Conservation (phyloP, 2,329 filamentous ascomycete genomes). For the Exutisphaerella laricina region DNA sequence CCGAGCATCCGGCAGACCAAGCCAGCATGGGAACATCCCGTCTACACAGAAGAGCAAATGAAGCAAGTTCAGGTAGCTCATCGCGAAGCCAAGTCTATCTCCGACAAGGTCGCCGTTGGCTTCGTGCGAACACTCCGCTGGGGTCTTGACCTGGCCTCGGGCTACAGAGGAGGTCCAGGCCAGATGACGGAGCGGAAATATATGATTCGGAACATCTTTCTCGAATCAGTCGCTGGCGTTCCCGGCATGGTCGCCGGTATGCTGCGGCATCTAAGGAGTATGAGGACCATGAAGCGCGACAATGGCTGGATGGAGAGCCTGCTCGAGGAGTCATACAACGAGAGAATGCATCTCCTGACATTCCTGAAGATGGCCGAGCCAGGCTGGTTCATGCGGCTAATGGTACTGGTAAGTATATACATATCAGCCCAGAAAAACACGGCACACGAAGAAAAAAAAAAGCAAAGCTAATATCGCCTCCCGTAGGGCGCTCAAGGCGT, state of each 20-base stretch:
- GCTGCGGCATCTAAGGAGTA: slow-evolving; percentile 78
- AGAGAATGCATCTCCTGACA: slow-evolving; percentile 80
- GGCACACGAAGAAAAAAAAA: too few species aligned
- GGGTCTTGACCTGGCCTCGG: slow-evolving; percentile 76
- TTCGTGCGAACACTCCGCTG: slow-evolving; percentile 71
- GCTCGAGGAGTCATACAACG: slow-evolving; percentile 35
- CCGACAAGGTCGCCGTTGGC: slow-evolving; percentile 73
- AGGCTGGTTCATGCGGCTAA: slow-evolving; percentile 82
- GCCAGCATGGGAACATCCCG: slow-evolving; percentile 46
- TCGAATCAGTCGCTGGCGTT: slow-evolving; percentile 90
- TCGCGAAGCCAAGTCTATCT: slow-evolving; percentile 63
- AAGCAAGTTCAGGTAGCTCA: slow-evolving; percentile 66
- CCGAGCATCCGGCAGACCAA: slow-evolving; percentile 42
- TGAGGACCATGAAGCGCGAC: slow-evolving; percentile 81
- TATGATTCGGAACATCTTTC: slow-evolving; percentile 73
- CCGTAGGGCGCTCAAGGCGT: slow-evolving; percentile 89
- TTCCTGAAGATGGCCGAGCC: slow-evolving; percentile 89
- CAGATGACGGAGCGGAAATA: slow-evolving; percentile 80
- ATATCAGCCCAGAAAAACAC: too few species aligned
- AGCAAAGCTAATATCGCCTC: too few species aligned
- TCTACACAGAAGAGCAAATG: slow-evolving; percentile 76
- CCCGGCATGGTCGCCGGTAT: slow-evolving; percentile 97
- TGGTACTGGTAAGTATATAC: slow-evolving; percentile 57
- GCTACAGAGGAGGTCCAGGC: slow-evolving; percentile 58
- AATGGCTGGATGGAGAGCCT: slow-evolving; percentile 75